Evolutionary conservation across 2,329 filamentous ascomycete species (phyloP).

Genomic region (Botrytis sinoallii): DNA sequence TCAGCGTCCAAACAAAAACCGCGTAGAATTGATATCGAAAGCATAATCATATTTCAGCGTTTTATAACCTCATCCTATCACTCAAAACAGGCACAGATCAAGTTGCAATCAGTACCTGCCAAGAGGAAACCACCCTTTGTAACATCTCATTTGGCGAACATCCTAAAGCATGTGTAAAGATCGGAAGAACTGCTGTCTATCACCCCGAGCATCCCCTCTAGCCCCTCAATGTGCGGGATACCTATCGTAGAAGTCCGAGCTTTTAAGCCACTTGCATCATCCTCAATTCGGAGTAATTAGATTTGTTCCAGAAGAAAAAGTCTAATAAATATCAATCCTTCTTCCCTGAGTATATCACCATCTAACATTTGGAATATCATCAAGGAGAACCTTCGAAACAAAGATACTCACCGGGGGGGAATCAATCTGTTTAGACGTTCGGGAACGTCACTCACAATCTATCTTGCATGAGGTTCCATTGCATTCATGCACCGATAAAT

Average conservation of each 20-base stretch:
- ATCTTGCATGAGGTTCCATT: conserved; percentile 3
- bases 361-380: neutral
- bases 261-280: conserved; percentile 14
- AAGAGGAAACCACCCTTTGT: neutral
- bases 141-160: conserved; percentile 5
- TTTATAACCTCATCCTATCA: conserved; percentile 9
- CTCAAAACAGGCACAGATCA: conserved; percentile 1
- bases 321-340: neutral
- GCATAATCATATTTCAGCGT: conserved; percentile 4
- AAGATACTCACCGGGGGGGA: neutral
- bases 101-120: conserved; percentile 8
- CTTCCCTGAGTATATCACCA: neutral
- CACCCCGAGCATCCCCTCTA: conserved; percentile 4
- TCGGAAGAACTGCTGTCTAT: conserved; percentile 12
- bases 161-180: neutral
- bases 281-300: neutral
- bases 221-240: conserved; percentile 5
- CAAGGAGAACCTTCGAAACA: neutral
- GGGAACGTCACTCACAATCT: conserved; percentile 2
- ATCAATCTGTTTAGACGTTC: neutral
- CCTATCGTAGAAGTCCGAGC: conserved; percentile 10
- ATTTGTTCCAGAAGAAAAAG: conserved; percentile 12
- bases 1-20: neutral
- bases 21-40: neutral
- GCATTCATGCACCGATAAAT: conserved; percentile 11